A percentile compares a stretch with the other conserved stretches of the same genome.
Conservation (phyloP, 345 rosid species). For the Brassica rapa region DNA sequence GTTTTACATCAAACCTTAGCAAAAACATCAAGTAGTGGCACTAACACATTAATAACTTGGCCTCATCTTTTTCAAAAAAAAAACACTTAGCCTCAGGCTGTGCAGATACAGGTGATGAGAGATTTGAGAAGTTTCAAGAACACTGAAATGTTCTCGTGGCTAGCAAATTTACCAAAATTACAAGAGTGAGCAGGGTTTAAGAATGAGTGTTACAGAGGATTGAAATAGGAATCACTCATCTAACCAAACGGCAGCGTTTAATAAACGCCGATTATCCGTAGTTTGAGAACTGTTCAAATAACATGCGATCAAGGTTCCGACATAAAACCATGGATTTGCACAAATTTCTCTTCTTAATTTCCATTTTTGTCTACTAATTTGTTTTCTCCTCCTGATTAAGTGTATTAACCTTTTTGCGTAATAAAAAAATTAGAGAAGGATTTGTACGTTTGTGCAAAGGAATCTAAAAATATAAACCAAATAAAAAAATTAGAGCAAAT, state of each 20-base stretch:
- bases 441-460: constrained; percentile 23
- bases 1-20: background rate
- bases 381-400: background rate
- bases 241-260: too few species aligned
- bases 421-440: background rate
- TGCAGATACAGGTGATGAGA: too few species aligned
- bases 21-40: background rate
- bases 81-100: too few species aligned
- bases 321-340: background rate
- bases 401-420: background rate
- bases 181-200: background rate
- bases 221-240: background rate
- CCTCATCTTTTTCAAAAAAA: too few species aligned
- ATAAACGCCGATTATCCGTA: too few species aligned
- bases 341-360: background rate
- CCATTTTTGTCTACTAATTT: background rate
- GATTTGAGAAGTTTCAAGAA: too few species aligned
- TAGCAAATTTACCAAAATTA: background rate
- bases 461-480: constrained; percentile 12
- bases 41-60: too few species aligned
- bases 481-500: background rate
- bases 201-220: too few species aligned
- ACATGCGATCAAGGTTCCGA: background rate
- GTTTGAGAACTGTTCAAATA: background rate
- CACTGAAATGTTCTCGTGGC: background rate